phyloP scores from a whole-genome alignment of 345 rosid genomes.

The Ailanthus altissimus region DNA sequence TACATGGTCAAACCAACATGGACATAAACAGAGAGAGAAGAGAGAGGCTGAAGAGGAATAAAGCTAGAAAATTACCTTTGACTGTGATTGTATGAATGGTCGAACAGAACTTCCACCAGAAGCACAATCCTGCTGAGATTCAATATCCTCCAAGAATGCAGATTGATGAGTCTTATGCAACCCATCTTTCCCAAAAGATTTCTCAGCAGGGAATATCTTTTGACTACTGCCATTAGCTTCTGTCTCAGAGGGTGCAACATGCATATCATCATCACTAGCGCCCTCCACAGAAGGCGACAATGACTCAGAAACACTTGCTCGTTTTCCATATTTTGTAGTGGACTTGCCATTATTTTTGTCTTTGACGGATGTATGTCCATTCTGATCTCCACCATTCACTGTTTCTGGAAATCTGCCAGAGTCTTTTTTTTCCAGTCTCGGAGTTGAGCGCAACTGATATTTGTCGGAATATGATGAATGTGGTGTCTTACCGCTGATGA shows the following conservation, averaged over 20 bases:
- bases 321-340: conserved; percentile 13
- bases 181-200: conserved; percentile 28
- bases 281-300: conserved; percentile 32
- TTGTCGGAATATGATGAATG: conserved; percentile 38
- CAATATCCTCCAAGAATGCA: conserved; percentile 24
- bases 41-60: neutral
- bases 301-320: conserved; percentile 28
- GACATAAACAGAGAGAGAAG: neutral
- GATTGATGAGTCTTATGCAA: conserved; percentile 3
- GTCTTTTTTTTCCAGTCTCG: conserved; percentile 29
- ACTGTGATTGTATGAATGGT: conserved; percentile 12
- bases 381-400: conserved; percentile 21
- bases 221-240: conserved; percentile 27
- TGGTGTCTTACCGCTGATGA: conserved; percentile 30
- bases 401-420: conserved; percentile 1
- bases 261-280: conserved; percentile 34
- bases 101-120: conserved; percentile 23
- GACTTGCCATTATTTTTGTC: conserved; percentile 29
- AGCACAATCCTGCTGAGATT: conserved; percentile 26
- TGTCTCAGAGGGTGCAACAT: conserved; percentile 22
- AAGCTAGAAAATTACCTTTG: conserved; percentile 36
- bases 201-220: conserved; percentile 17
- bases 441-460: conserved; percentile 30
- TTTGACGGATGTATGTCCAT: conserved; percentile 30
- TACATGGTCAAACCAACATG: neutral